phyloP scores from a whole-genome alignment of 225 moss, liverwort and hornwort species.

The Marchantia paleacea region DNA sequence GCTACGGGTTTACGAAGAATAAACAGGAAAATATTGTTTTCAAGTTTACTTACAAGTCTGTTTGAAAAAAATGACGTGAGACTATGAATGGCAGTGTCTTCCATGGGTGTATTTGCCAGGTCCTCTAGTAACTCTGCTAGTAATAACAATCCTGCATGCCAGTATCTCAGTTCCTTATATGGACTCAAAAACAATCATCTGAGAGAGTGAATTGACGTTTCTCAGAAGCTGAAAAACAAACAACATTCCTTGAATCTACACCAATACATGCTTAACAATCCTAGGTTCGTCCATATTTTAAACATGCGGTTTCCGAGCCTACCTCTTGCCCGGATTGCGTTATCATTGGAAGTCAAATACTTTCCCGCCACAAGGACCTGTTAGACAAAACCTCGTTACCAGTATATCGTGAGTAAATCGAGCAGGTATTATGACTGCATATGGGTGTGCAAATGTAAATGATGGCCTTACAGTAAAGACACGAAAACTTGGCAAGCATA shows the following conservation, averaged over 20 bases:
- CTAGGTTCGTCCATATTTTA: not conserved
- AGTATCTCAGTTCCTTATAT: not conserved
- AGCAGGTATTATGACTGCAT: not conserved
- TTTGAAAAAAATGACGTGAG: constrained; percentile 57
- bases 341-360: constrained; percentile 73
- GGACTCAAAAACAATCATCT: not conserved
- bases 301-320: not conserved
- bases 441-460: not conserved
- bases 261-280: not conserved
- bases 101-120: constrained; percentile 46
- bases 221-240: not conserved
- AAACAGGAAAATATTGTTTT: too few species aligned
- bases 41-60: constrained; percentile 59
- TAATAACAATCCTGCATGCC: constrained; percentile 57
- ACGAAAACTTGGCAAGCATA: not conserved
- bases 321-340: constrained; percentile 70
- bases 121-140: constrained; percentile 63
- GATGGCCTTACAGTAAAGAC: not conserved
- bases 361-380: constrained; percentile 59
- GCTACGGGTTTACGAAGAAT: too few species aligned
- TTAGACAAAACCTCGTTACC: not conserved
- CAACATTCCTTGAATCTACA: not conserved
- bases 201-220: not conserved
- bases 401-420: not conserved
- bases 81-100: constrained; percentile 54